phyloP scores from a whole-genome alignment of 495 filamentous ascomycete species.

The Polyplosphaeria fusca region DNA sequence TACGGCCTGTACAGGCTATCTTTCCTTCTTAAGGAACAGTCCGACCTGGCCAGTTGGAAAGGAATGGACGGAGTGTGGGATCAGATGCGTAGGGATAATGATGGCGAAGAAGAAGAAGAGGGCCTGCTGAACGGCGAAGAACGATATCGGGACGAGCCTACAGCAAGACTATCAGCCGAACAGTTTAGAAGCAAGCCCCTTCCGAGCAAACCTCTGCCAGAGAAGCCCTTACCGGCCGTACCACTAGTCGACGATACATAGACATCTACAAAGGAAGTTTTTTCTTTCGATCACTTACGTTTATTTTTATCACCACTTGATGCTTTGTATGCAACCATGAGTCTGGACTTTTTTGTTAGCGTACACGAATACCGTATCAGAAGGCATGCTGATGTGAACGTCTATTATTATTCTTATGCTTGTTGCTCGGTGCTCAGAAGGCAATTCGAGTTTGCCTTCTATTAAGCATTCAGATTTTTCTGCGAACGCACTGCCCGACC shows the following conservation, averaged over 20 bases:
- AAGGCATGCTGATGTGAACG: not conserved
- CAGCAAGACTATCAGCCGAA: not conserved
- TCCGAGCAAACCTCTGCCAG: slow-evolving; percentile 17
- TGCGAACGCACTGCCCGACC: too few species aligned
- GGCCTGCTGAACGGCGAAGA: not conserved
- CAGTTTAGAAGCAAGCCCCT: not conserved
- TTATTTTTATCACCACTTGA: too few species aligned
- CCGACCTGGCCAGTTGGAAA: slow-evolving; percentile 7
- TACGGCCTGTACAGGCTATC: slow-evolving; percentile 5
- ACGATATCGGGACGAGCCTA: slow-evolving; percentile 2
- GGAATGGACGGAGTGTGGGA: slow-evolving; percentile 25
- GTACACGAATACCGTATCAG: not conserved
- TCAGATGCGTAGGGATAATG: slow-evolving; percentile 3
- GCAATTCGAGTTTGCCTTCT: too few species aligned
- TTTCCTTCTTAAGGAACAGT: not conserved
- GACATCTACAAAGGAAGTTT: too few species aligned
- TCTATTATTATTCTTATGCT: not conserved
- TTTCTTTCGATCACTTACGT: too few species aligned
- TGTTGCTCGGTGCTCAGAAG: too few species aligned
- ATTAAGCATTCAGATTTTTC: too few species aligned
- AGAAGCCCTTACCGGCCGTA: slow-evolving; percentile 21
- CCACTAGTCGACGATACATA: slow-evolving; percentile 16
- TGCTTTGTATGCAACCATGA: not conserved
- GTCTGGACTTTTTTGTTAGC: not conserved
- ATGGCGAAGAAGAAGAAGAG: slow-evolving; percentile 12